A percentile compares a stretch with the other conserved stretches of the same genome.
Conservation (phyloP, 2,329 filamentous ascomycete genomes). For the Calonectria ilicicola region DNA sequence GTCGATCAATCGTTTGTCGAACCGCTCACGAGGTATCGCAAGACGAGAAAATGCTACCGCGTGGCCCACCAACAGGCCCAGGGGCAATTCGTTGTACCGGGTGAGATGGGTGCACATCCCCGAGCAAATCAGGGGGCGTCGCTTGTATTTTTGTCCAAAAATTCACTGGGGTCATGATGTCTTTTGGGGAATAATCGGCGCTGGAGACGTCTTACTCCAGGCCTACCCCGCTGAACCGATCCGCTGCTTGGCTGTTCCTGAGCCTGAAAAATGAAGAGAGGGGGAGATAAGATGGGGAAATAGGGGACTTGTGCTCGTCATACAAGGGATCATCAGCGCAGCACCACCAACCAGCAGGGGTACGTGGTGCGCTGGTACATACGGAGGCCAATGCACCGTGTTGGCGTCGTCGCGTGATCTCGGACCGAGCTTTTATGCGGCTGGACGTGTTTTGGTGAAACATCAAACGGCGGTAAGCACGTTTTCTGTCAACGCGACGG, state of each 20-base stretch:
- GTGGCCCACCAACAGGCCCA: neutral
- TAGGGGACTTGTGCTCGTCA: neutral
- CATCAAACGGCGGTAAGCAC: constrained; percentile 5
- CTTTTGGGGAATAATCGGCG: neutral
- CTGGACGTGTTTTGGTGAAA: neutral
- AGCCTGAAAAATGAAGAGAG: neutral
- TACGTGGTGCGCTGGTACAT: no score
- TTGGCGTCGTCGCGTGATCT: neutral
- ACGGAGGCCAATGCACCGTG: neutral
- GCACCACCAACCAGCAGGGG: no score
- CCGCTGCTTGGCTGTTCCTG: neutral
- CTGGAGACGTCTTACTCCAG: neutral
- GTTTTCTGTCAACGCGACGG: neutral
- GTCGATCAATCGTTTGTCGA: neutral
- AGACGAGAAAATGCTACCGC: neutral
- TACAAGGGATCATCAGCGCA: neutral
- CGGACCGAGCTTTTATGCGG: constrained; percentile 7
- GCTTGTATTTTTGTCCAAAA: neutral
- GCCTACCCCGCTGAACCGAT: neutral
- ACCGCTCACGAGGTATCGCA: neutral
- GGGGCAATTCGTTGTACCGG: neutral
- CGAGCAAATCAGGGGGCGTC: neutral
- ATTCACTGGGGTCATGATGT: neutral
- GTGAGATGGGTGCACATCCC: neutral
- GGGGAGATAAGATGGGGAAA: neutral